Evolutionary conservation across 768 basidiomycete species (phyloP), one percentile per base, ranked within the genome.

Genomic region (Rhizopogon rudus): DNA sequence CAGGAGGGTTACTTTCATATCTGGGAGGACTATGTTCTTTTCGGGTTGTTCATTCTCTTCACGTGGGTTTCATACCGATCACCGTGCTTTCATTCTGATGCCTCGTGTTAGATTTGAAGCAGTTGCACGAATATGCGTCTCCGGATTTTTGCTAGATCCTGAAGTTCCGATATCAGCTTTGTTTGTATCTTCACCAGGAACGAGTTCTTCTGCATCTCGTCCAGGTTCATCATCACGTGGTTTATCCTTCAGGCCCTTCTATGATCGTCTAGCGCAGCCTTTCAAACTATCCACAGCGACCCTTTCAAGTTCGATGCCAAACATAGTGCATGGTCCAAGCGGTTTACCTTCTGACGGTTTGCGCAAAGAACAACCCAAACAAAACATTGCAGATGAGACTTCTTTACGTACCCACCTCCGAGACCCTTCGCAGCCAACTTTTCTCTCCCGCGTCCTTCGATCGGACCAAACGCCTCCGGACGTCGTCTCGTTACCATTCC

Each of bases 1-100:
- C 73, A 79, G 20, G 70, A 65, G 48, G 93, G 93, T 7, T 98
- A 89, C 73, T 97, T 98, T 72, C 83, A 87, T 56, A 60, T 71
- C 12, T 98, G 95, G 95, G 92, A 94, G 63, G 95, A 98, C 69
- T 87, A 82, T 63, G 84, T 77, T 17, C 74, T 98, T n/a, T 91
- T 98, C 67, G 80, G 64, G 17, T 72, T 98, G 52, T 98, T 98
- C 71, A 71, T 86, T 56, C 63, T 91, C 61, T 98, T 93, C 78
- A 93, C 93, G 88, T 88, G 72, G 64, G 86, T 80, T 13, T 20
- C 42, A 16, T 40, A 12, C 9, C 9, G 17, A 8, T 49, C 17
- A 6, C 5, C 17, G n/a, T 13, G 1, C 8, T 13, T 3, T 40
- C 13, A 33, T 17, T 13, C 39, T 39, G 37, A 58, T 67, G 39